Evolutionary conservation across 768 basidiomycete species (phyloP), one percentile per base, ranked within the genome.

Genomic region (Tricholoma sp.): DNA sequence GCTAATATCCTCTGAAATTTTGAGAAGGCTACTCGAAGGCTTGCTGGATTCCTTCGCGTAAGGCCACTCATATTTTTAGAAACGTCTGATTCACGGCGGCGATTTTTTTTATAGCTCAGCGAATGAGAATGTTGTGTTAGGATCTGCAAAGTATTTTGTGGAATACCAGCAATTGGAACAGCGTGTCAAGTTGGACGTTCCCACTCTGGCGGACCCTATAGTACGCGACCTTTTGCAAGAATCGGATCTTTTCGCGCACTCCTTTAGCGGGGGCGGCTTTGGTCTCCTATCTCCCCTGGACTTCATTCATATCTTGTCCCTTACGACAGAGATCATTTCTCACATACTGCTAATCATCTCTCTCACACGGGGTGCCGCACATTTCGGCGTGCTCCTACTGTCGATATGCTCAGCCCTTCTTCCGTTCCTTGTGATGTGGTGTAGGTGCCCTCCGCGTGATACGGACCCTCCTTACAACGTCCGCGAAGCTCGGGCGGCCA

Each of bases 201-300:
- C 90, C 55, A 88, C 91, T 8, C 79, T 93, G 52, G 75, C 85
- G 54, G 88, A 91, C 65, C 86, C 90, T 49, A 66, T 74, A 57
- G 76, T 88, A 20, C 85, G 88, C 57, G 89, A 91, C 66, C 80
- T 92, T 42, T 76, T 93, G n/a, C 86, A 89, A 57, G 90, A 93
- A 71, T 89, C 91, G 37, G 91, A 93, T 66, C 78, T 89, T 33
- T 93, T 93, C 65, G 86, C 88, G 42, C 81, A 88, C 57, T 92
- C 91, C 10, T 91, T 92, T 69, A 81, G 78, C 62, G 88, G 88
- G 42, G 81, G 85, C 36, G 81, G 86, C 10, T 90, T 92, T 66
- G 90, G 90, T 13, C 77, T 91, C 31, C 76, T 91, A 61, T 90
- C 88, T 2, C 91, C 90, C 7, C 78, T 91, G 55, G 90, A 92